Conservation (phyloP, 805 yeast genomes). For the Candida takata region DNA sequence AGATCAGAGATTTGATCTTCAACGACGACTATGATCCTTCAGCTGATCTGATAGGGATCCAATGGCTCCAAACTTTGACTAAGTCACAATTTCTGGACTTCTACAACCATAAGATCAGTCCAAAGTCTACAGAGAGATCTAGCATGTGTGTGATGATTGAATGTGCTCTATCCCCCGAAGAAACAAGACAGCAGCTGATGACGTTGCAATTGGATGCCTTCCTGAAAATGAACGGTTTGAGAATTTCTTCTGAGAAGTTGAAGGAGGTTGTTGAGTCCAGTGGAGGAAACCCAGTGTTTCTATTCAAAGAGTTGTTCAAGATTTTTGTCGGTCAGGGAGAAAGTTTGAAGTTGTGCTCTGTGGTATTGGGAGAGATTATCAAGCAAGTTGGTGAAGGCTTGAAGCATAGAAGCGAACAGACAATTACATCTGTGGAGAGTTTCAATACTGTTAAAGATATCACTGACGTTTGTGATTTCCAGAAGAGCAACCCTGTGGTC, state of each 20-base stretch:
- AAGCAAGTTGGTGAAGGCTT: conserved; percentile 17
- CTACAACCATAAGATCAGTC: conserved; percentile 29
- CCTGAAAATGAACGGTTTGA: conserved; percentile 40
- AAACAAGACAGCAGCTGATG: conserved; percentile 29
- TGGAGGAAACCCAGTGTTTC: conserved; percentile 29
- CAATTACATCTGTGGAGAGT: background rate
- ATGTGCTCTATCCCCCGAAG: conserved; percentile 31
- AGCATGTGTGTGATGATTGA: conserved; percentile 34
- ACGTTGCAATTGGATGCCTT: conserved; percentile 37
- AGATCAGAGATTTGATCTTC: conserved; percentile 20
- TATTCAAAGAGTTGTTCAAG: conserved; percentile 36
- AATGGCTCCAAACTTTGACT: conserved; percentile 29
- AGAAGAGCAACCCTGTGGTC: conserved; percentile 2
- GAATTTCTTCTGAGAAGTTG: conserved; percentile 35
- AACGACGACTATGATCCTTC: conserved; percentile 14
- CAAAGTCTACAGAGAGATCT: conserved; percentile 30
- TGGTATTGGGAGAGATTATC: conserved; percentile 29
- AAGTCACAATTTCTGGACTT: conserved; percentile 30
- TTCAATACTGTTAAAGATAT: conserved; percentile 1
- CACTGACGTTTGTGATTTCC: conserved; percentile 8
- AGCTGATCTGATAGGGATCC: conserved; percentile 23
- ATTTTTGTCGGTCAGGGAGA: conserved; percentile 37
- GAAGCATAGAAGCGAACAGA: conserved; percentile 3
- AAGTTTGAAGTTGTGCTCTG: conserved; percentile 28
- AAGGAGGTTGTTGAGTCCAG: conserved; percentile 31